Evolutionary conservation across 139 green algal species (phyloP), one percentile per base, ranked within the genome.

Genomic region (Volvox reticuliferus): DNA sequence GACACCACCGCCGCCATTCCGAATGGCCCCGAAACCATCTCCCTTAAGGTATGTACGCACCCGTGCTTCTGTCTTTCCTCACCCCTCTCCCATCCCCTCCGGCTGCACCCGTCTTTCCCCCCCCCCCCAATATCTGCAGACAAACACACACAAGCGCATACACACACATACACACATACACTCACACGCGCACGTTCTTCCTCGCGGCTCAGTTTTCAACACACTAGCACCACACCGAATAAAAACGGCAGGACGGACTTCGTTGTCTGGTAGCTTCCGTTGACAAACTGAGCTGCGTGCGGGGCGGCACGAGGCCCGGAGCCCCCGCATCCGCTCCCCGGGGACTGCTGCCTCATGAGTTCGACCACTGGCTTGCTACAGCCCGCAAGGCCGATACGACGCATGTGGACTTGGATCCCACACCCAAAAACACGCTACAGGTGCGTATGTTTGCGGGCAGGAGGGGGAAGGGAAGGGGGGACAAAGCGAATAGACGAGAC

Each of bases 281-380:
- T 18, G 71, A 90, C 86, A 90, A 90, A 61, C n/a, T 77, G n/a
- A 90, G 86, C 86, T 90, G 86, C 69, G 44, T 90, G 86, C 69
- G 86, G 28, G 86, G 86, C 21, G 86, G 86, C 86, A 83, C 50
- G n/a, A 73, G 30, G 2, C 86, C 86, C 1, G 86, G 86, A 0
- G 71, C 86, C 0, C 2, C 71, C 30, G 2, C 12, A 21, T 44
- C 50, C 2, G 71, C 86, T 1, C 73, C 86, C 14, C 86, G 86
- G n/a, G 86, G 86, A 13, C 86, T 90, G 73, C 86, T 90, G 86
- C 71, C 86, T 32, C 50, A 90, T 44, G 86, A 90, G 69, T 90
- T 90, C 73, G 86, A 90, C 73, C 71, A 90, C 86, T 90, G 86
- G 86, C 71, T 90, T 12, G 69, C 37, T 3, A 55, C 82, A 14